These are phyloP conservation scores for Wickerhamomyces strasburgensis DNA, from an alignment of 805 yeast species.

Conservation along the genomic window DNA sequence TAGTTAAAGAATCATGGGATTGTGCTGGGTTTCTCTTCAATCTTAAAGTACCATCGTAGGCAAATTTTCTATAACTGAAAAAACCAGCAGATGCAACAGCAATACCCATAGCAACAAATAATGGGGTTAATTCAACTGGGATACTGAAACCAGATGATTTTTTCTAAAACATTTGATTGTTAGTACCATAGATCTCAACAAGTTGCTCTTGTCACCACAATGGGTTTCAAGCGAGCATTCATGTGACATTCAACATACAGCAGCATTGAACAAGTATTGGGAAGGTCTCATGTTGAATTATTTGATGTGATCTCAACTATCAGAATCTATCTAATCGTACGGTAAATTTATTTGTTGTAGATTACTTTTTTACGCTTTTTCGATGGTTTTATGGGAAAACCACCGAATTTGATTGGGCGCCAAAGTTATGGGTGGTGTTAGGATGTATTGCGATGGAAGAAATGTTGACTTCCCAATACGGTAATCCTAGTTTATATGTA, in stretches of 20 bases:
- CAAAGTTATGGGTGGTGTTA: constrained; percentile 3
- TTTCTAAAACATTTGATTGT: too few species aligned
- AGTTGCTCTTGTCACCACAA: too few species aligned
- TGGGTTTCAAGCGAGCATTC: too few species aligned
- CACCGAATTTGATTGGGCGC: constrained; percentile 19
- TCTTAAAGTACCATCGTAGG: constrained; percentile 45
- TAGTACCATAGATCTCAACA: too few species aligned
- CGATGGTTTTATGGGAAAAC: constrained; percentile 4
- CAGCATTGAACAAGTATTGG: constrained; percentile 40
- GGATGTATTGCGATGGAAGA: constrained; percentile 2
- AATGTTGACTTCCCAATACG: constrained; percentile 7
- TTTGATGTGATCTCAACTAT: not conserved
- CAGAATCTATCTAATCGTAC: too few species aligned
- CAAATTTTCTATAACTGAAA: constrained; percentile 48
- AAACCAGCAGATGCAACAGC: constrained; percentile 46
- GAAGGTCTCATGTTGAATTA: constrained; percentile 44
- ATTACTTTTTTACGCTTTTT: constrained; percentile 4
- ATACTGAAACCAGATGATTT: constrained; percentile 32
- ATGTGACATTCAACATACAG: too few species aligned
- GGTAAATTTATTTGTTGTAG: not conserved
- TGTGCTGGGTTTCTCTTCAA: constrained; percentile 44
- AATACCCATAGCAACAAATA: constrained; percentile 51
- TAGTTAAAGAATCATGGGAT: constrained; percentile 14
- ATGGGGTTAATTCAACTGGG: constrained; percentile 56
- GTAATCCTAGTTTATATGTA: too few species aligned